These are phyloP conservation scores for Microsporum ferrugineum DNA, from an alignment of 2,329 filamentous ascomycete genomes.

Conservation along the genomic window DNA sequence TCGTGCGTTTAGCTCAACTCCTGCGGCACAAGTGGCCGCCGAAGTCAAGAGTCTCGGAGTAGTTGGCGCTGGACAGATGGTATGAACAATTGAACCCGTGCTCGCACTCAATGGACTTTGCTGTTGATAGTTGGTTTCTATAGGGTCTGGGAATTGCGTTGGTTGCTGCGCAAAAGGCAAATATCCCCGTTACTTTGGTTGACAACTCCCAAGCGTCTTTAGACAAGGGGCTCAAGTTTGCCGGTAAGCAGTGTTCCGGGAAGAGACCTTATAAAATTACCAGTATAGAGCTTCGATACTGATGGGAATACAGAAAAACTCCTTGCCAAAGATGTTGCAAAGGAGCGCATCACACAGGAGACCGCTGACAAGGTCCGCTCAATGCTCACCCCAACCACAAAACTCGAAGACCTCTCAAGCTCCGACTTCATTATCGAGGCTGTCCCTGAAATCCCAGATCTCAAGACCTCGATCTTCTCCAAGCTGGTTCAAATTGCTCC, in stretches of 20 bases:
- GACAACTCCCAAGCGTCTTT: conserved; percentile 75
- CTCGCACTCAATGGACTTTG: too few relatives aligned
- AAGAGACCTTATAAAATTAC: not conserved
- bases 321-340: conserved; percentile 81
- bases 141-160: conserved; percentile 93
- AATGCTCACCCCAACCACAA: conserved; percentile 58
- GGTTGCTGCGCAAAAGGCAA: conserved; percentile 74
- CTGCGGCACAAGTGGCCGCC: conserved; percentile 47
- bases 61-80: conserved; percentile 92
- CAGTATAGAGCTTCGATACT: not conserved
- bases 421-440: conserved; percentile 97
- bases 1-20: conserved; percentile 59
- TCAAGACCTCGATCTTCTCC: conserved; percentile 82
- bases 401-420: conserved; percentile 63
- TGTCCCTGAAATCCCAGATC: conserved; percentile 76
- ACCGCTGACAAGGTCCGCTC: conserved; percentile 63
- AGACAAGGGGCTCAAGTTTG: conserved; percentile 81
- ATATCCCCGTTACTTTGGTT: conserved; percentile 72
- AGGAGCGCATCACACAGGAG: conserved; percentile 71
- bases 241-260: conserved; percentile 43
- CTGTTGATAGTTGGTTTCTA: conserved; percentile 5
- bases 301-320: conserved; percentile 59
- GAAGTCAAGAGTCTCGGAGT: conserved; percentile 84
- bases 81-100: conserved; percentile 25
- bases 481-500: conserved; percentile 71